Evolutionary conservation across 108 stramenopile genomes (phyloP), one percentile per base, ranked within the genome.

Genomic region (Cyclotella cryptica): DNA sequence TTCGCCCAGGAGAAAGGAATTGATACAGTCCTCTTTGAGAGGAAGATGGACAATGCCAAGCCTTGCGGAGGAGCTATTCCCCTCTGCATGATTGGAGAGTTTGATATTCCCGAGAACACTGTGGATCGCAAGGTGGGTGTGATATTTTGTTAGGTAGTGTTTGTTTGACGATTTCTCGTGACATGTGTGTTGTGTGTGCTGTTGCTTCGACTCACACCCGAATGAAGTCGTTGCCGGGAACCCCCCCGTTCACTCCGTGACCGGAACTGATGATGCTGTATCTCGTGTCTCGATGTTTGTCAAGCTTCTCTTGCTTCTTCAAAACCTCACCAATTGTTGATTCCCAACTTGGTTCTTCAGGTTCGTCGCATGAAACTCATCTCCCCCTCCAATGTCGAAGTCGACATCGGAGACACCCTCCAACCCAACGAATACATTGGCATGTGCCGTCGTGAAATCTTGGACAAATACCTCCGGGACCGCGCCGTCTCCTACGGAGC

Each of bases 1-100:
- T 93, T 98, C 68, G 98, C 98, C 21, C 94, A 96, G 72, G 96
- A 98, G 78, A 91, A 89, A 80, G 87, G 89, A 40, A 94, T 98
- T 55, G 98, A 98, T 55, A 97, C 97, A 17, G 85, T 94, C 53
- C 40, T 98, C 29, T 92, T 98, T 80, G 98, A 98, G 87, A 91
- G 98, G 30, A 98, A 98, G 94, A 94, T 98, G 83, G 95, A 98
- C 89, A 98, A 98, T 87, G 98, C 97, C 84, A 98, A 98, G 96
- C 98, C 98, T 26, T 98, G 98, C 74, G 98, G 98, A 43, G 98
- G 98, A 39, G 98, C 98, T 69, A 98, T 98, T 71, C 98, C 98
- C 49, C 94, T 98, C 42, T 98, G 98, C 87, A 98, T 98, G 98
- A 88, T 98, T 79, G 97, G 96, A 10, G 98, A 98, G 83, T 98